Evolutionary conservation across 805 yeast species (phyloP).

Genomic region (Huiozyma naganishii): DNA sequence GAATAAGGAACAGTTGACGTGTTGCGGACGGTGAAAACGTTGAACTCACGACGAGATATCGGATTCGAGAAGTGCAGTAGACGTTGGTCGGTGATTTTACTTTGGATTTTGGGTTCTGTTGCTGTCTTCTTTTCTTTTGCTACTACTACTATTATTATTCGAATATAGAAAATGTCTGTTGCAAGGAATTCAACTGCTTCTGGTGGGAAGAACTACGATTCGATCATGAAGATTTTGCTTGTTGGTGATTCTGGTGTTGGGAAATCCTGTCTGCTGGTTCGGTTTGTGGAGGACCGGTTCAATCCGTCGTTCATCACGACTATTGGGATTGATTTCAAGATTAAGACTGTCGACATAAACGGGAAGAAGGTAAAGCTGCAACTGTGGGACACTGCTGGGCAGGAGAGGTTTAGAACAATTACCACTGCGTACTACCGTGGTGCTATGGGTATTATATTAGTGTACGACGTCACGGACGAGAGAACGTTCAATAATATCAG

Average conservation of each 20-base stretch:
- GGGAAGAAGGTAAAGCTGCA: constrained; percentile 89
- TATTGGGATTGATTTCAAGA: constrained; percentile 95
- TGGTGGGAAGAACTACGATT: constrained; percentile 44
- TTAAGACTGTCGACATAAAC: constrained; percentile 85
- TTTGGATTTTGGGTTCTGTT: no score
- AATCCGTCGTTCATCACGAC: constrained; percentile 94
- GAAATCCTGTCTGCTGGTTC: constrained; percentile 75
- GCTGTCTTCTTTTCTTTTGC: no score
- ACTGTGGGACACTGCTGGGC: constrained; percentile 96
- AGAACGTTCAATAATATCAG: constrained; percentile 85
- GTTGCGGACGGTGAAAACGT: no score
- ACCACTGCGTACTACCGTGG: constrained; percentile 88
- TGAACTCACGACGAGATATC: no score
- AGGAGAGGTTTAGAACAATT: constrained; percentile 87
- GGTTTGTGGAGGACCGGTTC: constrained; percentile 93
- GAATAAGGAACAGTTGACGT: no score
- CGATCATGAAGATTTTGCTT: constrained; percentile 80
- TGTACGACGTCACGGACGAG: constrained; percentile 77
- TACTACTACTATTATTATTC: no score
- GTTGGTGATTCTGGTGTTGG: constrained; percentile 93
- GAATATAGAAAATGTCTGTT: no score
- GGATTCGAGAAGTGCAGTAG: no score
- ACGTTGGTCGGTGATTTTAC: no score
- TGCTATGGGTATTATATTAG: constrained; percentile 76
- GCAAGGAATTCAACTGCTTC: constrained; percentile 1